Evolutionary conservation across 2,329 filamentous ascomycete species (phyloP).

Genomic region (Beauveria scarabaeidicola): DNA sequence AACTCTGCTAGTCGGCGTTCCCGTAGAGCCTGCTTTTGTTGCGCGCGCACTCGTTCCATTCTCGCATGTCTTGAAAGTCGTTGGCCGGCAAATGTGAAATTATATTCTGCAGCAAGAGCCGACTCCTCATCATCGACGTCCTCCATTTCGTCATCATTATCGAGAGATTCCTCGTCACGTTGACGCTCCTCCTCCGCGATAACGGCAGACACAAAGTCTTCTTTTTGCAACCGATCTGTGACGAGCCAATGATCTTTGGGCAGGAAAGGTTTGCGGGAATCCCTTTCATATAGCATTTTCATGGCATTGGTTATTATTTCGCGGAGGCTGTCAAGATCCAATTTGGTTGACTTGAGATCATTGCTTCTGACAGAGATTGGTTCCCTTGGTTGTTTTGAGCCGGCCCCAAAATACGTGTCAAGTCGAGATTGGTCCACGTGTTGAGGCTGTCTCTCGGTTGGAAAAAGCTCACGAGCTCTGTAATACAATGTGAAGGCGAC

Average conservation of each 20-base stretch:
- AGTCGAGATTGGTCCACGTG: slow-evolving; percentile 19
- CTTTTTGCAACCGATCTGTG: slow-evolving; percentile 80
- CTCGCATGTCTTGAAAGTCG: slow-evolving; percentile 54
- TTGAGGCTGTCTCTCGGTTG: slow-evolving; percentile 17
- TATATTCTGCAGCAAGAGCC: slow-evolving; percentile 18
- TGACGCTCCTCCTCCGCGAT: slow-evolving; percentile 81
- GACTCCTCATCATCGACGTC: slow-evolving; percentile 23
- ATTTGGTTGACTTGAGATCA: slow-evolving; percentile 18
- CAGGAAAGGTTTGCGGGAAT: slow-evolving; percentile 80
- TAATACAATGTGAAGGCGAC: slow-evolving; percentile 85
- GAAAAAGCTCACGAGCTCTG: slow-evolving; percentile 57
- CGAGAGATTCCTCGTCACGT: slow-evolving; percentile 38
- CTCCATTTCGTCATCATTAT: slow-evolving; percentile 28
- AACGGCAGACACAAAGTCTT: slow-evolving; percentile 75
- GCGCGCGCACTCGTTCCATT: slow-evolving; percentile 53
- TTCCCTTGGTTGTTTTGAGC: slow-evolving; percentile 3
- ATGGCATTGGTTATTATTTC: slow-evolving; percentile 71
- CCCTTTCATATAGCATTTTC: slow-evolving; percentile 84
- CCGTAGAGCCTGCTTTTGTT: slow-evolving; percentile 58
- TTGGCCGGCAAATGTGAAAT: slow-evolving; percentile 41
- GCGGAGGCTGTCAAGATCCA: slow-evolving; percentile 71
- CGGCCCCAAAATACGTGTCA: slow-evolving; percentile 21
- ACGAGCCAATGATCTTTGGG: slow-evolving; percentile 88
- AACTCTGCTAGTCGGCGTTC: slow-evolving; percentile 69
- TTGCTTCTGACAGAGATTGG: background rate